Evolutionary conservation across 257 asterid genomes (phyloP), one percentile per base, ranked within the genome.

Genomic region (Penstemon davidsonii): DNA sequence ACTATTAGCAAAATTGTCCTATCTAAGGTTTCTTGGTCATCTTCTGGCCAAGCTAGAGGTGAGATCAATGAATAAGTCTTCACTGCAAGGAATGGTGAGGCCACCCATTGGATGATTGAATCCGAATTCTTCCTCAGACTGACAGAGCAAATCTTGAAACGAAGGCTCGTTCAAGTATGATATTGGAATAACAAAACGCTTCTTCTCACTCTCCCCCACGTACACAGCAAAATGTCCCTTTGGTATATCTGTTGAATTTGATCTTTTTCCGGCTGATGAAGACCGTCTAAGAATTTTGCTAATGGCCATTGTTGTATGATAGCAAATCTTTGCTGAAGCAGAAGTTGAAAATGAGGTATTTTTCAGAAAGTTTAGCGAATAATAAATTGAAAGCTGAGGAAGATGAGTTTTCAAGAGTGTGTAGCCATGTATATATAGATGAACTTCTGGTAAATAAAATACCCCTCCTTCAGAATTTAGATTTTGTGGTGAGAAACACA

Each of bases 71-170:
- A 71, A 76, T 53, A 66, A 7, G 7, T 76, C 77, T 13, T 71
- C 70, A 8, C 52, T 71, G 43, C 80, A 75, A 15, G 80, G 80
- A 58, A 65, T 72, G n/a, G 71, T 72, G 0, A 72, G 76, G 60
- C 76, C 76, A 33, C 75, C 70, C 75, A 58, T 72, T 44, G 64
- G 53, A 56, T 63, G 70, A 71, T 57, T 25, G 39, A 71, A 71
- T 42, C 65, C 53, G 4, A 53, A 44, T 63, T 72, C 43, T 54
- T 25, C 33, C 33, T 25, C 33, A 25, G 33, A 25, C 1, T 25
- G 33, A 25, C 33, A 25, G 33, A 25, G 45, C 47, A 64, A 62
- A 6, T 62, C 65, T 43, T 54, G 76, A 71, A 71, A 70, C 1
- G 8, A 52, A 10, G 69, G 39, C 40, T 71, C 19, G 57, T 54